phyloP scores from a whole-genome alignment of 2,329 filamentous ascomycete genomes.

The Aspergillus caelatus region DNA sequence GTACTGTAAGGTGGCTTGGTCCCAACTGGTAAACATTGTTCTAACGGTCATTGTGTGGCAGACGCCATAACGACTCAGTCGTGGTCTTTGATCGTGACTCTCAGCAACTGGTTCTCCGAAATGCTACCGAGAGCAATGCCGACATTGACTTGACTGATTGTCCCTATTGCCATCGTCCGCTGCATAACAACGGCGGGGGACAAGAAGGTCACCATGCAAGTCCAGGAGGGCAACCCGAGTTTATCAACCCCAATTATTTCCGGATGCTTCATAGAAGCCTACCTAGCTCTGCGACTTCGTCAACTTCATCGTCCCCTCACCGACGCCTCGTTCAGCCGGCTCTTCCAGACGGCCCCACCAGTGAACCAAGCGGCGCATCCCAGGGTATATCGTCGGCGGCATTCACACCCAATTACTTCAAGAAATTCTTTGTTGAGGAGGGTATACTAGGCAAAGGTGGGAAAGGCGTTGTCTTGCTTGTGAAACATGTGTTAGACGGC shows the following conservation, averaged over 20 bases:
- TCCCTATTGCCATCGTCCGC: constrained; percentile 84
- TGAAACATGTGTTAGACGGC: constrained; percentile 87
- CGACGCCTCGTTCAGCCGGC: constrained; percentile 50
- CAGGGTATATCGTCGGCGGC: constrained; percentile 82
- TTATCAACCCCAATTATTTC: constrained; percentile 92
- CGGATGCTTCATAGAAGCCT: constrained; percentile 76
- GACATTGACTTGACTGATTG: constrained; percentile 69
- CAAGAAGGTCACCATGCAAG: constrained; percentile 35
- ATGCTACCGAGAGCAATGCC: constrained; percentile 51
- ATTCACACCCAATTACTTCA: constrained; percentile 91
- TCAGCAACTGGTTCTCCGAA: constrained; percentile 80
- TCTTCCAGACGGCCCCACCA: constrained; percentile 49
- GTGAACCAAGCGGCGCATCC: constrained; percentile 51
- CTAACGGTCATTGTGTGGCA: constrained; percentile 44
- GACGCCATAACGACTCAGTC: constrained; percentile 88
- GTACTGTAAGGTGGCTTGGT: constrained; percentile 44
- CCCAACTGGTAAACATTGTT: not conserved
- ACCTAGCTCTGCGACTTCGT: constrained; percentile 51
- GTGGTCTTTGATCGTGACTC: constrained; percentile 88
- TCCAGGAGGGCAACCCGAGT: constrained; percentile 58
- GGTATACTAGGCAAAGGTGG: constrained; percentile 83
- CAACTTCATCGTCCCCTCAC: constrained; percentile 52
- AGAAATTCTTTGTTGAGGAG: constrained; percentile 89
- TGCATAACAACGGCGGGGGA: constrained; percentile 53
- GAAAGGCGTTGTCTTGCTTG: constrained; percentile 92